Conservation (phyloP, 1,284 basidiomycete species). For the Marasmius sp. region DNA sequence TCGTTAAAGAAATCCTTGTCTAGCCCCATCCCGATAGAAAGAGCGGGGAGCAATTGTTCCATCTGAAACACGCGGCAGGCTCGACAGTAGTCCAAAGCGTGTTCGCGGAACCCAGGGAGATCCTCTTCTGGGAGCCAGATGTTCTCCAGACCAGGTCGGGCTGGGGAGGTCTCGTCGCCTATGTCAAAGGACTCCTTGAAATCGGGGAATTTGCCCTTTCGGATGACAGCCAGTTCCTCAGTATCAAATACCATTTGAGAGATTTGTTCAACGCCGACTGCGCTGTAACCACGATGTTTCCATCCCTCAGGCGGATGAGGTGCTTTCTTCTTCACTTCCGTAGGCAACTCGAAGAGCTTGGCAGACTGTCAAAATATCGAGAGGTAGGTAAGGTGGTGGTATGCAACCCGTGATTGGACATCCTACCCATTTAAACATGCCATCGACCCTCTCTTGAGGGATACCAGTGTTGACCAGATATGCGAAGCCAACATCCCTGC, state of each 20-base stretch:
- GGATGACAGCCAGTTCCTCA: slow-evolving; percentile 33
- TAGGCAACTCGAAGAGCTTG: slow-evolving; percentile 50
- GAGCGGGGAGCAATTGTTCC: slow-evolving; percentile 39
- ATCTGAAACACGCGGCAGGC: slow-evolving; percentile 45
- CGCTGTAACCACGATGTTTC: slow-evolving; percentile 48
- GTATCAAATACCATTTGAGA: slow-evolving; percentile 43
- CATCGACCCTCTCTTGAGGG: slow-evolving; percentile 41
- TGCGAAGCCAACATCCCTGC: slow-evolving; percentile 56
- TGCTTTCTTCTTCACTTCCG: slow-evolving; percentile 52
- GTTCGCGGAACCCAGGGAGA: slow-evolving; percentile 54
- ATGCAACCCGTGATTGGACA: slow-evolving; percentile 31
- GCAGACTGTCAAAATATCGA: slow-evolving; percentile 45
- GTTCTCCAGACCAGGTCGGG: slow-evolving; percentile 53
- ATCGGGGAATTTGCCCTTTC: slow-evolving; percentile 39
- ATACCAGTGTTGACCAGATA: slow-evolving; percentile 60
- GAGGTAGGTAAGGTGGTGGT: slow-evolving; percentile 33
- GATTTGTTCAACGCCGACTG: slow-evolving; percentile 43
- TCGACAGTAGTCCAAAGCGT: slow-evolving; percentile 51
- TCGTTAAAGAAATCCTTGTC: slow-evolving; percentile 46
- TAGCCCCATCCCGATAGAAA: slow-evolving; percentile 50
- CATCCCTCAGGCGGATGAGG: slow-evolving; percentile 56
- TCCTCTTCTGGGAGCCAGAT: slow-evolving; percentile 59
- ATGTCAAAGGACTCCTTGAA: slow-evolving; percentile 60
- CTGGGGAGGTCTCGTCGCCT: slow-evolving; percentile 44
- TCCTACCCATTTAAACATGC: slow-evolving; percentile 53